Evolutionary conservation across 2,329 filamentous ascomycete species (phyloP).

Genomic region (Fonsecaea multimorphosa): DNA sequence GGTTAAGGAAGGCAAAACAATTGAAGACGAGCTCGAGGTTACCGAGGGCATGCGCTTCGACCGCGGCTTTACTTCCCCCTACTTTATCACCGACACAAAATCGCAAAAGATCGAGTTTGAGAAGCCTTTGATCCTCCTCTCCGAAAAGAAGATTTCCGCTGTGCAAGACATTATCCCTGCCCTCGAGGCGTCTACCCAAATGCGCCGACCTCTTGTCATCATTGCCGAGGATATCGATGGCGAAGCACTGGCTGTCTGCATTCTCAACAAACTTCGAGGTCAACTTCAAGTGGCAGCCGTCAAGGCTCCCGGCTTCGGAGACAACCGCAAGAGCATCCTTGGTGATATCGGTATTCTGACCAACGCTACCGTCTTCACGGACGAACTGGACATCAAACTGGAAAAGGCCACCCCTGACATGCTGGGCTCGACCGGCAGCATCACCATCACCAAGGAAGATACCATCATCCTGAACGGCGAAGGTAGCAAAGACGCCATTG

Average conservation of each 20-base stretch:
- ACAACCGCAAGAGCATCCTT: slow-evolving; percentile 99
- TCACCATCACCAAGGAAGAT: slow-evolving; percentile 99
- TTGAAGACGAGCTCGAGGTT: slow-evolving; percentile 95
- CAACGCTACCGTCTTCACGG: slow-evolving; percentile 96
- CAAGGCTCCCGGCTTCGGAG: slow-evolving; percentile 98
- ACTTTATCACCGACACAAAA: slow-evolving; percentile 99
- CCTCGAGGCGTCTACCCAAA: slow-evolving; percentile 94
- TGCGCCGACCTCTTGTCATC: slow-evolving; percentile 94
- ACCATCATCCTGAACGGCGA: slow-evolving; percentile 98
- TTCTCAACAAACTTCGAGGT: slow-evolving; percentile 99
- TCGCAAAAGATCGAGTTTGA: slow-evolving; percentile 99
- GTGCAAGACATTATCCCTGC: slow-evolving; percentile 99
- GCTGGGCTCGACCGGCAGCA: slow-evolving; percentile 95
- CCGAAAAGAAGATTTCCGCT: slow-evolving; percentile 99
- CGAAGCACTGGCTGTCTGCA: slow-evolving; percentile 97
- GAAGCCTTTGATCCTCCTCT: slow-evolving; percentile 97
- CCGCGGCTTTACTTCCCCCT: slow-evolving; percentile 96
- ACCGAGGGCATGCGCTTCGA: slow-evolving; percentile 99
- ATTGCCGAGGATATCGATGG: slow-evolving; percentile 99
- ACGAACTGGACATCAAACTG: slow-evolving; percentile 98
- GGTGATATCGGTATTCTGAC: slow-evolving; percentile 95
- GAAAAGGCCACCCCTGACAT: slow-evolving; percentile 96
- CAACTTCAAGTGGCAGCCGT: slow-evolving; percentile 98
- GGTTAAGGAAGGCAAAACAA: slow-evolving; percentile 99
- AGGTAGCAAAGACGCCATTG: slow-evolving; percentile 89